Evolutionary conservation across 306 rosid genomes (phyloP), one percentile per base, ranked within the genome.

Genomic region (Senna siamea): DNA sequence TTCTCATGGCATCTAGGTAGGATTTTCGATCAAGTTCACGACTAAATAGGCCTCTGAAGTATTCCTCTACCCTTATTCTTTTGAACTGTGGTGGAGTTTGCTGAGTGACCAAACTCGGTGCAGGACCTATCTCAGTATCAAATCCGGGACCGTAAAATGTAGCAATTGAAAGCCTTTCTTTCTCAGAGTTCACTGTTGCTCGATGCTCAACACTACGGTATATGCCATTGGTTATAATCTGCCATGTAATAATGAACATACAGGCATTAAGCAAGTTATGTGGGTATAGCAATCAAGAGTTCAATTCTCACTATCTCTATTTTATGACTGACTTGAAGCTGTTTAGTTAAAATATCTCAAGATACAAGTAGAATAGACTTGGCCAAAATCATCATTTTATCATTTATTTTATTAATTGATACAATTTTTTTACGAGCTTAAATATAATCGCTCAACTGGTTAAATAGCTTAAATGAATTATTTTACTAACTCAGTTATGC

Each of bases 141-240:
- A 63, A 14, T 65, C 44, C 74, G 5, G 81, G 37, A 5, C 6
- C 59, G 47, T 5, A 14, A 59, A 85, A 85, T 28, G 87, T 82
- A 5, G 87, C 89, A 70, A 85, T 11, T 20, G 86, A 85, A 3
- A 82, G 5, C 48, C 89, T 82, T 26, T 85, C 86, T 20, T 69
- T 76, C 46, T 7, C 73, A 37, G 66, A 20, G 61, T 79, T 81
- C 7, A 81, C 82, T 0, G 18, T 69, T 47, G 82, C 86, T 0
- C 84, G 77, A 60, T 81, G 82, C 23, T 85, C 86, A 7, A 85
- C 30, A 26, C 89, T 81, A 38, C 61, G 57, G 46, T 85, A 85
- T 38, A 51, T 72, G 5, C 85, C 87, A 44, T 77, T 84, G 3
- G 60, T 69, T 2, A 69, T 30, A 66, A 80, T 80, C 87, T 84